A percentile compares a stretch with the other conserved stretches of the same genome.
phyloP scores from a whole-genome alignment of 345 rosid species.

The Moricandia arvensis region DNA sequence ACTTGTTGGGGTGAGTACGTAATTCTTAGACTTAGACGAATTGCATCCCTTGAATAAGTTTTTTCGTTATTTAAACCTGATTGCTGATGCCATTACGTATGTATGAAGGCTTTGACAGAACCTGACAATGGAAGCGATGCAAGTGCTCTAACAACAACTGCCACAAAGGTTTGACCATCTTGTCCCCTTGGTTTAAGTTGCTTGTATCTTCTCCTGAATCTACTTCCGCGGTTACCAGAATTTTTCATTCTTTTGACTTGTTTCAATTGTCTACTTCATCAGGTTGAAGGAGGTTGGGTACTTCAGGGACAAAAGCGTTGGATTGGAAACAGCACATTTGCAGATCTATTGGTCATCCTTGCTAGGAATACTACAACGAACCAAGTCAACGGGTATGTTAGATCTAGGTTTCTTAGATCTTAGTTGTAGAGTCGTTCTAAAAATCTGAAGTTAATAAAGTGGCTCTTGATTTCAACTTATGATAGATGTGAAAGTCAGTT shows the following conservation, averaged over 20 bases:
- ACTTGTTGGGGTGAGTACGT: conserved; percentile 87
- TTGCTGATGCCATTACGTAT: conserved; percentile 16
- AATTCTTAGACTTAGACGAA: not conserved
- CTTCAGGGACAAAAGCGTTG: conserved; percentile 95
- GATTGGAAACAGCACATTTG: conserved; percentile 98
- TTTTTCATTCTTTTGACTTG: conserved; percentile 7
- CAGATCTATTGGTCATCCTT: conserved; percentile 76
- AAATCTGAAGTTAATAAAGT: no score
- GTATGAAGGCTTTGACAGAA: conserved; percentile 82
- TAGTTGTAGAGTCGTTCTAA: conserved; percentile 3
- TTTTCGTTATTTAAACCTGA: conserved; percentile 6
- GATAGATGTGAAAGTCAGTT: not conserved
- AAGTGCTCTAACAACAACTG: conserved; percentile 72
- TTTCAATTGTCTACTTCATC: conserved; percentile 17
- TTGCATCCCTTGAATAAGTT: conserved; percentile 6
- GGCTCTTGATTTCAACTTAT: conserved; percentile 14
- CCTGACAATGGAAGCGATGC: conserved; percentile 99
- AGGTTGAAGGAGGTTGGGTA: conserved; percentile 93
- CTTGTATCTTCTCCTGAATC: conserved; percentile 11
- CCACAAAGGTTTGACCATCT: conserved; percentile 59
- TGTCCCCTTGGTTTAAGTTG: conserved; percentile 14
- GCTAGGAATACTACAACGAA: conserved; percentile 75
- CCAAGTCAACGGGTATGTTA: conserved; percentile 83
- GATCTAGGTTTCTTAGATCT: conserved; percentile 9
- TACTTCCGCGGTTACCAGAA: not conserved